phyloP scores from a whole-genome alignment of 1,139 yeast species.

The Torulaspora globosa region DNA sequence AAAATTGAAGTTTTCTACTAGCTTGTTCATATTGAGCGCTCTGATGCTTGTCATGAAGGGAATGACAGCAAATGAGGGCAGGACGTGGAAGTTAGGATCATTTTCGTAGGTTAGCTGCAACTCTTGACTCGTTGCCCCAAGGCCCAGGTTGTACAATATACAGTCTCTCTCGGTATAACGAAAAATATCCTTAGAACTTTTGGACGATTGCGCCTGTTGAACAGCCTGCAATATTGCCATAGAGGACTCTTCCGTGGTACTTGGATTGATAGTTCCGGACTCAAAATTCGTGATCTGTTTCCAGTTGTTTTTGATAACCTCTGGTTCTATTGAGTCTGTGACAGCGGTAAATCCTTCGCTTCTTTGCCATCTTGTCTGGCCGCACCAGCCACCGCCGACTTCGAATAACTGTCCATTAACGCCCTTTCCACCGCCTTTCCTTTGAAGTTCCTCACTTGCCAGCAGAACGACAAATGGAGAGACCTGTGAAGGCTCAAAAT shows the following conservation, averaged over 20 bases:
- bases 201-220: slow-evolving; percentile 49
- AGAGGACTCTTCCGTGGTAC: slow-evolving; percentile 68
- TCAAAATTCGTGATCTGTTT: slow-evolving; percentile 62
- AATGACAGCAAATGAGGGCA: slow-evolving; percentile 89
- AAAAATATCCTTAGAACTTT: slow-evolving; percentile 41
- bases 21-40: slow-evolving; percentile 50
- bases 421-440: slow-evolving; percentile 18
- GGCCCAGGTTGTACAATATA: slow-evolving; percentile 81
- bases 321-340: slow-evolving; percentile 56
- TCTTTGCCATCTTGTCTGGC: slow-evolving; percentile 93
- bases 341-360: slow-evolving; percentile 74
- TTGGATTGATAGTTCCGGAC: slow-evolving; percentile 46
- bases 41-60: slow-evolving; percentile 58
- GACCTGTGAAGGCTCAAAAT: slow-evolving; percentile 83
- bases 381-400: slow-evolving; percentile 92
- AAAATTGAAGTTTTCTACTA: slow-evolving; percentile 82
- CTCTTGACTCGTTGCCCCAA: slow-evolving; percentile 80
- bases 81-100: slow-evolving; percentile 72
- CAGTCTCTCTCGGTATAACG: slow-evolving; percentile 64
- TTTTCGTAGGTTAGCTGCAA: slow-evolving; percentile 78
- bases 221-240: slow-evolving; percentile 72
- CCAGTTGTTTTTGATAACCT: slow-evolving; percentile 68
- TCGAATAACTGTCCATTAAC: slow-evolving; percentile 65
- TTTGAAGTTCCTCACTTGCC: slow-evolving; percentile 66
- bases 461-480: slow-evolving; percentile 84